These are phyloP conservation scores for Geosmithia morbida DNA, from an alignment of 2,329 filamentous ascomycete genomes.

Conservation along the genomic window DNA sequence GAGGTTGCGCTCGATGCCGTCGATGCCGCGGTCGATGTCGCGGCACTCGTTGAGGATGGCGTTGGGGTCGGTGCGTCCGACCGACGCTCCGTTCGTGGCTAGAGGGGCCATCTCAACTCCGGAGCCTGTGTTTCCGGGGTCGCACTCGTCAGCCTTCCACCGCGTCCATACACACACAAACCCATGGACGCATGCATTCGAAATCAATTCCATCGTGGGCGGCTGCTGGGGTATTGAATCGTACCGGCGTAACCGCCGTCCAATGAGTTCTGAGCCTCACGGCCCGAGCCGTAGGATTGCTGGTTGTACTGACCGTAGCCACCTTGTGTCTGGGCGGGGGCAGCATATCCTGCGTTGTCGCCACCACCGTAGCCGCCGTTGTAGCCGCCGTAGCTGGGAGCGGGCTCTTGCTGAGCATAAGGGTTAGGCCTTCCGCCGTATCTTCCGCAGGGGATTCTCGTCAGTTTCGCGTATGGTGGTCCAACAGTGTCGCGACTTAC, in stretches of 20 bases:
- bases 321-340: conserved; percentile 6
- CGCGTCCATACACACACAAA: background rate
- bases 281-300: background rate
- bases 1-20: conserved; percentile 58
- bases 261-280: background rate
- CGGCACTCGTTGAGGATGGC: conserved; percentile 74
- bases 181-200: background rate
- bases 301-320: conserved; percentile 6
- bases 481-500: conserved; percentile 1
- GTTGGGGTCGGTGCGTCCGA: conserved; percentile 47
- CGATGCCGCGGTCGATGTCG: conserved; percentile 64
- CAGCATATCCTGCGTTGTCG: conserved; percentile 5
- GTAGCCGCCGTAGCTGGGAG: conserved; percentile 15
- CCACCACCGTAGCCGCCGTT: conserved; percentile 11
- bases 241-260: conserved; percentile 16
- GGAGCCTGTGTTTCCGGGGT: conserved; percentile 16
- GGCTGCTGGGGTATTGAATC: background rate
- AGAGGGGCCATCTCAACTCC: conserved; percentile 62
- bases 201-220: background rate
- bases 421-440: conserved; percentile 42
- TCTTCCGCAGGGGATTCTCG: conserved; percentile 21
- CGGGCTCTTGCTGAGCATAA: conserved; percentile 38
- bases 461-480: conserved; percentile 11
- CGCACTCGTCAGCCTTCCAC: background rate
- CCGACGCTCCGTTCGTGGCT: conserved; percentile 31